Evolutionary conservation across 176 grass and related monocot genomes (phyloP).

Genomic region (Oryza australiensis): DNA sequence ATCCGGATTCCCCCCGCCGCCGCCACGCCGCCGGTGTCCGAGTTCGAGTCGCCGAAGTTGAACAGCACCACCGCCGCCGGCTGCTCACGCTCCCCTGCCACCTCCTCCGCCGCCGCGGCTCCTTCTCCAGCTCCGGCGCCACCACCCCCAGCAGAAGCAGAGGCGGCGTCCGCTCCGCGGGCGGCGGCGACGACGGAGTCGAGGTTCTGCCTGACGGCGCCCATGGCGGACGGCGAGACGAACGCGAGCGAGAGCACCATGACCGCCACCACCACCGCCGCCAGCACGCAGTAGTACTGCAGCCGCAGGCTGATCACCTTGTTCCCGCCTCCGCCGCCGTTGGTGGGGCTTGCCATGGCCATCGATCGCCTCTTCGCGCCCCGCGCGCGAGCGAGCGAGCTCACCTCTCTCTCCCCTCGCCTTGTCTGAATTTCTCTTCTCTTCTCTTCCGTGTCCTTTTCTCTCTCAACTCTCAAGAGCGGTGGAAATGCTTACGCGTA

Average conservation of each 20-base stretch:
- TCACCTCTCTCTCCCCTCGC: no score
- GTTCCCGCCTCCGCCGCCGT: slow-evolving; percentile 11
- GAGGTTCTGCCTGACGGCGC: slow-evolving; percentile 48
- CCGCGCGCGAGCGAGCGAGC: no score
- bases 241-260: slow-evolving; percentile 50
- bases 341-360: slow-evolving; percentile 44
- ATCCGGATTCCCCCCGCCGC: slow-evolving; percentile 58
- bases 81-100: not conserved
- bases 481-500: not conserved
- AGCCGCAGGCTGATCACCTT: slow-evolving; percentile 50
- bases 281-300: slow-evolving; percentile 60
- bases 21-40: slow-evolving; percentile 73
- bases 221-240: slow-evolving; percentile 45
- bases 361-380: not conserved
- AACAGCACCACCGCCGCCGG: slow-evolving; percentile 44
- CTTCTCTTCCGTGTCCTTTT: not conserved
- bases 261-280: slow-evolving; percentile 37
- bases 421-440: not conserved
- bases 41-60: slow-evolving; percentile 95
- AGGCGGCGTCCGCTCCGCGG: not conserved
- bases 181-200: slow-evolving; percentile 14
- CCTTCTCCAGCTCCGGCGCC: not conserved
- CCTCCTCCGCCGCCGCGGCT: not conserved
- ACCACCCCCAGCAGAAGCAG: not conserved
- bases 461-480: not conserved